Conservation (phyloP, 176 grass and related monocot species). For the Urochloa ruziziensis region DNA sequence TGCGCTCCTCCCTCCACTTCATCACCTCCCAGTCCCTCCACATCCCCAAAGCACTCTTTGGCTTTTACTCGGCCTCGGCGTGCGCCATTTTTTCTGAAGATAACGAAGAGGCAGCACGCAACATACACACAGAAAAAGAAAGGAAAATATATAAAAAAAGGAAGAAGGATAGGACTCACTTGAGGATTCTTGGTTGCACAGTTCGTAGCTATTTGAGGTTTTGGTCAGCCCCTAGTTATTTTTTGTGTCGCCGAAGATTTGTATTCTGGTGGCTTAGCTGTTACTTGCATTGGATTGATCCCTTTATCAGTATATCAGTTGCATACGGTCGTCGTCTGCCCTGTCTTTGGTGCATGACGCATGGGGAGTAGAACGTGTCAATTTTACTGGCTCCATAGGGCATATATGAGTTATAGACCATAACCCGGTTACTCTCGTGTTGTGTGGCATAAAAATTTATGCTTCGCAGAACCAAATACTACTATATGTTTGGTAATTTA, state of each 20-base stretch:
- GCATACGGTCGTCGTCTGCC: background rate
- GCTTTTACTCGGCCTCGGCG: background rate
- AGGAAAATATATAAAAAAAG: background rate
- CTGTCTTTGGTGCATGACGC: slow-evolving; percentile 13
- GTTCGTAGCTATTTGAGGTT: slow-evolving; percentile 3
- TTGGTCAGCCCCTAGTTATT: background rate
- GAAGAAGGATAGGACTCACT: background rate
- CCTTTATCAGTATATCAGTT: background rate
- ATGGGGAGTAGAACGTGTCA: slow-evolving; percentile 23
- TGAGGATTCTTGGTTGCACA: slow-evolving; percentile 5
- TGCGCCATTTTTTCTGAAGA: too few relatives aligned
- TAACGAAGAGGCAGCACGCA: background rate
- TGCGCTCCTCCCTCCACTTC: background rate
- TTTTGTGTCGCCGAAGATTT: background rate
- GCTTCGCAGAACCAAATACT: background rate
- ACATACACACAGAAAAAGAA: background rate
- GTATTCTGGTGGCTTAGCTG: background rate
- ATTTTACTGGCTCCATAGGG: slow-evolving; percentile 23
- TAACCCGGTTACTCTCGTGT: background rate
- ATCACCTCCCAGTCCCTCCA: background rate
- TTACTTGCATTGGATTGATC: slow-evolving; percentile 17
- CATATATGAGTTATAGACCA: background rate
- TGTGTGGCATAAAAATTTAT: background rate
- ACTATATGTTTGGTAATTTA: background rate
- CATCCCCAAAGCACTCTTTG: background rate